Evolutionary conservation across 768 basidiomycete species (phyloP).

Genomic region (Amanita molliuscula): DNA sequence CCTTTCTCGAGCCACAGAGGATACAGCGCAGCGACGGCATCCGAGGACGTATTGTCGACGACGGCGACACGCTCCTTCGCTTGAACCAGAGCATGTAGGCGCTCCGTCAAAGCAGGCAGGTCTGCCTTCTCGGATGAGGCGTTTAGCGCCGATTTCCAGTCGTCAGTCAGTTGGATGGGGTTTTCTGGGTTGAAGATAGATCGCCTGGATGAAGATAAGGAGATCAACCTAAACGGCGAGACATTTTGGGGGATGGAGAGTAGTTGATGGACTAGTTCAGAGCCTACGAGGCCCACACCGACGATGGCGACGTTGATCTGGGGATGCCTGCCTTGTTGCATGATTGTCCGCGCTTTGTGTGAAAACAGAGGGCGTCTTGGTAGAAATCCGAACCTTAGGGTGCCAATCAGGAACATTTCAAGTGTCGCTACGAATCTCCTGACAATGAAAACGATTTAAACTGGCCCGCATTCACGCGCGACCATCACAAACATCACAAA

Average conservation of each 20-base stretch:
- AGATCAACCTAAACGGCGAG: constrained; percentile 53
- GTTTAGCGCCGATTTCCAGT: constrained; percentile 29
- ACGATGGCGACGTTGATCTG: constrained; percentile 60
- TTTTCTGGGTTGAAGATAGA: constrained; percentile 40
- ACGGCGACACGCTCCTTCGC: constrained; percentile 48
- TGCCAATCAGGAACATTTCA: not conserved
- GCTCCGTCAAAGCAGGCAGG: constrained; percentile 35
- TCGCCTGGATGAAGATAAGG: constrained; percentile 57
- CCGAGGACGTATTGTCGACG: constrained; percentile 90
- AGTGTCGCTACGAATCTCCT: not conserved
- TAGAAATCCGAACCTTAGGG: not conserved
- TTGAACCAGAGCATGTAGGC: constrained; percentile 36
- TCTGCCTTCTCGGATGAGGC: constrained; percentile 34
- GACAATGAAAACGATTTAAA: not conserved
- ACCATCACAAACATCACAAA: no score
- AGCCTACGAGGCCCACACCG: constrained; percentile 89
- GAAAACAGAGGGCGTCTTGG: not conserved
- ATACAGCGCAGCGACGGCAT: constrained; percentile 71
- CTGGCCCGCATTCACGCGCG: not conserved
- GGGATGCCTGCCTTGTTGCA: not conserved
- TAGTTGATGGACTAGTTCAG: constrained; percentile 78
- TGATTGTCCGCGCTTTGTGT: not conserved
- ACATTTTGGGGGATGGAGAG: constrained; percentile 46
- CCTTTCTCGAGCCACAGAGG: constrained; percentile 71
- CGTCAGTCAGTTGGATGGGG: constrained; percentile 22